A percentile compares a stretch with the other conserved stretches of the same genome.
Evolutionary conservation across 805 yeast species (phyloP).

Genomic region (Pichia kluyveri): DNA sequence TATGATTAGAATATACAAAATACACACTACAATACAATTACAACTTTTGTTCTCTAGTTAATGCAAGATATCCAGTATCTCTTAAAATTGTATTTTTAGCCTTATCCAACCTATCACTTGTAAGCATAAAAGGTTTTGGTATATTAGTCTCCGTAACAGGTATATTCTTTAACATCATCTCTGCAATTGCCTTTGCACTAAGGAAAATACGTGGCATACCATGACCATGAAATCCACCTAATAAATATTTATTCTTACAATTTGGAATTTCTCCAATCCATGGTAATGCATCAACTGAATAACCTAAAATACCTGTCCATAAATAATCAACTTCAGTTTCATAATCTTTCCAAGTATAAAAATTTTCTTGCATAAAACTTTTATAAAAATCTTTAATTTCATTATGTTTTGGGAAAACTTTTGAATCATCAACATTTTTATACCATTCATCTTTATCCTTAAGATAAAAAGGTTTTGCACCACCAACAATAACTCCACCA

Average conservation of each 20-base stretch:
- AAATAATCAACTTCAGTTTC: slow-evolving; percentile 23
- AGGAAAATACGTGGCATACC: slow-evolving; percentile 41
- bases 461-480: slow-evolving; percentile 11
- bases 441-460: slow-evolving; percentile 11
- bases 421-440: slow-evolving; percentile 28
- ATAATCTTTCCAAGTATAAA: slow-evolving; percentile 11
- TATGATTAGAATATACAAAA: too few species aligned
- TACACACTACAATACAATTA: too few species aligned
- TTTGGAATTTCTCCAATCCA: slow-evolving; percentile 33
- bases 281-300: slow-evolving; percentile 32
- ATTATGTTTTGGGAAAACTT: slow-evolving; percentile 13
- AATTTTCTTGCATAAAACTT: slow-evolving; percentile 24
- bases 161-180: slow-evolving; percentile 5
- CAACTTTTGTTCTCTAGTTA: neutral
- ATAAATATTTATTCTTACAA: slow-evolving; percentile 24
- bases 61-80: neutral
- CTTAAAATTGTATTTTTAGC: slow-evolving; percentile 11
- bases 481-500: slow-evolving; percentile 30
- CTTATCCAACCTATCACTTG: slow-evolving; percentile 12
- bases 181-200: slow-evolving; percentile 31
- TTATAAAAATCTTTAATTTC: slow-evolving; percentile 18
- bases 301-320: slow-evolving; percentile 43
- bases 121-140: slow-evolving; percentile 18
- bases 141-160: neutral
- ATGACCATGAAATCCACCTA: slow-evolving; percentile 43